phyloP scores from a whole-genome alignment of 108 stramenopile genomes.

The Nitzschia sp. region DNA sequence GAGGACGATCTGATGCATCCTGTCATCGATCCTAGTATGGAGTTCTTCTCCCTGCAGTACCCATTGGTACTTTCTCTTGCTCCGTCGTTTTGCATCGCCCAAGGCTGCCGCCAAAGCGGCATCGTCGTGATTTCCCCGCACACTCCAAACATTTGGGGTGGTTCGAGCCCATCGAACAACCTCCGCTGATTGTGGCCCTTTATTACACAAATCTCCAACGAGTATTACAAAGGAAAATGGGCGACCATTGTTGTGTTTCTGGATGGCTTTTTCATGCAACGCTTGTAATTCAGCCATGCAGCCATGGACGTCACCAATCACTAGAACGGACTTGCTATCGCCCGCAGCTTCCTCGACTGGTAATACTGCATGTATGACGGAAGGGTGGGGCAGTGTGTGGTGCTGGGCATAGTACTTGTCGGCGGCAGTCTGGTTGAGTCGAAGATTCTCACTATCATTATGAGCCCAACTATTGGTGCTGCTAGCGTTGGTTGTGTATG shows the following conservation, averaged over 20 bases:
- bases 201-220: conserved; percentile 92
- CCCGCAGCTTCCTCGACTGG: conserved; percentile 10
- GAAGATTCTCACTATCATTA: background rate
- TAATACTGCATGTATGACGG: conserved; percentile 15
- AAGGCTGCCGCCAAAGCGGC: conserved; percentile 70
- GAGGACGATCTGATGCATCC: conserved; percentile 12
- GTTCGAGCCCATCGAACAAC: conserved; percentile 62
- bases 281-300: conserved; percentile 67
- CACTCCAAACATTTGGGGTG: conserved; percentile 55
- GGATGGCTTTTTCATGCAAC: conserved; percentile 59
- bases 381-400: conserved; percentile 42
- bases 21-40: background rate
- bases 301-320: conserved; percentile 89
- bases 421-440: conserved; percentile 39
- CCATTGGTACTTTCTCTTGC: conserved; percentile 56
- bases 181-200: conserved; percentile 79
- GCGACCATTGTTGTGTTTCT: conserved; percentile 32
- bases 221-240: conserved; percentile 67
- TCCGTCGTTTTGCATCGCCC: conserved; percentile 41
- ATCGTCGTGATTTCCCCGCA: conserved; percentile 93
- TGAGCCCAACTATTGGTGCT: background rate
- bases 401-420: conserved; percentile 48
- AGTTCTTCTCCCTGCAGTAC: conserved; percentile 24
- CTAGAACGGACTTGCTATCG: too few relatives aligned
- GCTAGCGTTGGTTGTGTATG: background rate